These are phyloP conservation scores for Acanthochlamys bracteata DNA, from an alignment of 106 monocot species.

Conservation along the genomic window DNA sequence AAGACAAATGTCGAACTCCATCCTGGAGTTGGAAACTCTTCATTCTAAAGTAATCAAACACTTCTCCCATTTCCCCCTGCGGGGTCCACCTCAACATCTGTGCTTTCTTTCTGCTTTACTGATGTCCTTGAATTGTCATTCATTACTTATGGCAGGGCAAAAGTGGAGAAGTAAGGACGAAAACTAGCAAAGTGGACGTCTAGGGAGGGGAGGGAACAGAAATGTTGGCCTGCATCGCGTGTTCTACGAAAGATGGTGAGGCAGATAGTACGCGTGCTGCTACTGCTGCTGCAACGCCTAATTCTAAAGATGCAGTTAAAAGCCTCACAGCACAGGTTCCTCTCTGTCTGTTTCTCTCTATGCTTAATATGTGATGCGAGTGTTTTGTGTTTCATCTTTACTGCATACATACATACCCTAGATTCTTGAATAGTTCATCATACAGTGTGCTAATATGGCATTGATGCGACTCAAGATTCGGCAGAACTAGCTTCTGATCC, in stretches of 20 bases:
- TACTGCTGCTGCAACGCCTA: slow-evolving; percentile 14
- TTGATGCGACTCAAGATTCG: too few species aligned
- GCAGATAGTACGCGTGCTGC: slow-evolving; percentile 24
- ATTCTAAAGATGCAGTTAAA: slow-evolving; percentile 45
- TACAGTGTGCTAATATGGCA: too few species aligned
- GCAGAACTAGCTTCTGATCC: too few species aligned
- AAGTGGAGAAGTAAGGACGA: not conserved
- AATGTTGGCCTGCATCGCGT: slow-evolving; percentile 76
- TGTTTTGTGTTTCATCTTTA: not conserved
- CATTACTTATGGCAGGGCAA: not conserved
- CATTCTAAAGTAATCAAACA: not conserved
- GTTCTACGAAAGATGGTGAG: slow-evolving; percentile 38
- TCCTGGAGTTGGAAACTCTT: not conserved
- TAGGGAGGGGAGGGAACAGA: not conserved
- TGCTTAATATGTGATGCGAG: not conserved
- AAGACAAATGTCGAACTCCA: not conserved
- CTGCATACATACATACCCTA: too few species aligned
- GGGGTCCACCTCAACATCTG: not conserved
- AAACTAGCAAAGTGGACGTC: not conserved
- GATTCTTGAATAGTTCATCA: too few species aligned
- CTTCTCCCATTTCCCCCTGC: not conserved
- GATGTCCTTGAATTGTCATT: not conserved
- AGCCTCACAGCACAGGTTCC: slow-evolving; percentile 60
- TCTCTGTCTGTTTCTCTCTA: not conserved
- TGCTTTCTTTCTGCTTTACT: not conserved